Evolutionary conservation across 352 stramenopile genomes (phyloP).

Genomic region (Plasmopara viticola): DNA sequence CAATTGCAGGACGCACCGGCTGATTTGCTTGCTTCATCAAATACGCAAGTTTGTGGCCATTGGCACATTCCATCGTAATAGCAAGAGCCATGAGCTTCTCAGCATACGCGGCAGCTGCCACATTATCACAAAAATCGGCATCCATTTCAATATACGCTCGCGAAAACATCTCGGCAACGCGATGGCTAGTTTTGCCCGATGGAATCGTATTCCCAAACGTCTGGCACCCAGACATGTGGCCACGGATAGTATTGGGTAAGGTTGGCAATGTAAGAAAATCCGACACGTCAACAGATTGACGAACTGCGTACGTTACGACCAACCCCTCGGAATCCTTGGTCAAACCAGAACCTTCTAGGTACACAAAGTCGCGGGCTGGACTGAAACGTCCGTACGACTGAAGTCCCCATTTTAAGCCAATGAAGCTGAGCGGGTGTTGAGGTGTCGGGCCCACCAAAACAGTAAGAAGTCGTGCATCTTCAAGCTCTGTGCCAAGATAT

Average conservation of each 20-base stretch:
- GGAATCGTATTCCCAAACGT: slow-evolving; percentile 22
- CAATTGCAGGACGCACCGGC: slow-evolving; percentile 10
- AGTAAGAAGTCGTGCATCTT: slow-evolving; percentile 30
- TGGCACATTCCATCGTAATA: slow-evolving; percentile 34
- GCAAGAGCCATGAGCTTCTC: slow-evolving; percentile 27
- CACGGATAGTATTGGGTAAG: slow-evolving; percentile 31
- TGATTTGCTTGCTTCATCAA: slow-evolving; percentile 28
- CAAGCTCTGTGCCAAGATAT: slow-evolving; percentile 32
- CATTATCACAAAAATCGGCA: slow-evolving; percentile 21
- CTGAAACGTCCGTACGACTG: slow-evolving; percentile 33
- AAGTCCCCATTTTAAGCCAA: slow-evolving; percentile 40
- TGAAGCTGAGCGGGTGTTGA: slow-evolving; percentile 33
- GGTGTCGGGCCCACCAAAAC: slow-evolving; percentile 22
- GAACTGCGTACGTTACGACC: slow-evolving; percentile 26
- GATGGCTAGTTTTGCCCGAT: slow-evolving; percentile 7
- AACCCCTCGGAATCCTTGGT: slow-evolving; percentile 23
- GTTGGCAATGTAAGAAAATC: slow-evolving; percentile 21
- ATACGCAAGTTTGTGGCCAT: slow-evolving; percentile 35
- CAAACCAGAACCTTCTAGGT: slow-evolving; percentile 33
- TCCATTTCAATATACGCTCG: slow-evolving; percentile 30
- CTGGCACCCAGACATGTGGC: slow-evolving; percentile 30
- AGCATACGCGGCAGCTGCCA: slow-evolving; percentile 17
- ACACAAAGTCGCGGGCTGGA: slow-evolving; percentile 37
- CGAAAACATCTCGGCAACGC: slow-evolving; percentile 31
- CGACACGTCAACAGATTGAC: slow-evolving; percentile 27